Evolutionary conservation across 2,329 filamentous ascomycete species (phyloP).

Genomic region (Botrytis paeoniae): DNA sequence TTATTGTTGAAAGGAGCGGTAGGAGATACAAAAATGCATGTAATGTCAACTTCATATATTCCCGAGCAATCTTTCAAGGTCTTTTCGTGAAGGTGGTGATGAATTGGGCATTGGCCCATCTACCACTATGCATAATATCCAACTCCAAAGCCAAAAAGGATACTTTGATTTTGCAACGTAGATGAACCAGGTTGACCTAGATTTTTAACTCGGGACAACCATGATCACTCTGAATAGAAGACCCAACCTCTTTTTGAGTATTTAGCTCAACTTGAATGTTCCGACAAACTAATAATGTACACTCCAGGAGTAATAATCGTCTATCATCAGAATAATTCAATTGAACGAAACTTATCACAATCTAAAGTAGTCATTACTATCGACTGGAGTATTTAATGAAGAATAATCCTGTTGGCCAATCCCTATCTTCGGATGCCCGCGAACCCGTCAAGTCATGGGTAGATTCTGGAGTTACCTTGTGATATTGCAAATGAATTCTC

Average conservation of each 20-base stretch:
- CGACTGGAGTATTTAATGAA: neutral
- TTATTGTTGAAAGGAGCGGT: neutral
- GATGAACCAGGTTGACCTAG: neutral
- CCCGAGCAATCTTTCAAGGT: neutral
- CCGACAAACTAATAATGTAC: neutral
- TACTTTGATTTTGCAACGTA: neutral
- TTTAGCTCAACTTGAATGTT: neutral
- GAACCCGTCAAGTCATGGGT: neutral
- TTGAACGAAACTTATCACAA: neutral
- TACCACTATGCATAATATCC: neutral
- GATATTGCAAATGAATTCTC: conserved; percentile 1
- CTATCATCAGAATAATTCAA: neutral
- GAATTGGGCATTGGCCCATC: neutral
- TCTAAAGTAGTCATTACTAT: neutral
- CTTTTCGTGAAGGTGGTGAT: neutral
- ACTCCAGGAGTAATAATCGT: neutral
- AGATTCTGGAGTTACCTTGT: neutral
- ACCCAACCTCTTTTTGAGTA: neutral
- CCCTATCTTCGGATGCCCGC: neutral
- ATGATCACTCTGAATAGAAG: neutral
- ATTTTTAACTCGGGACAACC: neutral
- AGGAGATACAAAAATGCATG: neutral
- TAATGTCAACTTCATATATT: neutral
- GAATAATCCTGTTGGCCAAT: neutral
- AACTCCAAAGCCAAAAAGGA: neutral